Evolutionary conservation across 1,139 yeast genomes (phyloP).

Genomic region (Pichia sp.): DNA sequence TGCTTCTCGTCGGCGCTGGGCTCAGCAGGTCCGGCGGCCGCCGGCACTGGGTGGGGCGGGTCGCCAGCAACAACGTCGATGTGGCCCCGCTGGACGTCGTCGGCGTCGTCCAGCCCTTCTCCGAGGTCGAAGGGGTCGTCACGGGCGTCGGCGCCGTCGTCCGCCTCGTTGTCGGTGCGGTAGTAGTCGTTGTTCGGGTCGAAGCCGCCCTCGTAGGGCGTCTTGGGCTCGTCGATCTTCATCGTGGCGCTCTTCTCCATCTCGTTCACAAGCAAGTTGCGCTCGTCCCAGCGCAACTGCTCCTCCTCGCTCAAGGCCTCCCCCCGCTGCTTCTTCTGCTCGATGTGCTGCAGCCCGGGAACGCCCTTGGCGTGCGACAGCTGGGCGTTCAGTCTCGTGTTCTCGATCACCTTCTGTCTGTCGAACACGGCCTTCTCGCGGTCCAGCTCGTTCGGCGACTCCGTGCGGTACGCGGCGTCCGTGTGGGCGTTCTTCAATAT

Average conservation of each 20-base stretch:
- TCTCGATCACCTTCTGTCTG: slow-evolving; percentile 43
- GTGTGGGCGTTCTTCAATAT: slow-evolving; percentile 37
- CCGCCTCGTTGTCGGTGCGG: slow-evolving; percentile 65
- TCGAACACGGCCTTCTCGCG: slow-evolving; percentile 29
- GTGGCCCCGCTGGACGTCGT: slow-evolving; percentile 14
- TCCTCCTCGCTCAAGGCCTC: slow-evolving; percentile 26
- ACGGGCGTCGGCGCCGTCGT: slow-evolving; percentile 36
- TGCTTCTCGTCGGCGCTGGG: slow-evolving; percentile 61
- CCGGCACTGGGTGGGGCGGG: slow-evolving; percentile 10
- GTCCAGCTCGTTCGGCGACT: slow-evolving; percentile 17
- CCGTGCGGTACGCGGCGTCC: slow-evolving; percentile 27
- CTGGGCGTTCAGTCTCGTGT: slow-evolving; percentile 42
- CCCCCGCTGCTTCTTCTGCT: slow-evolving; percentile 6
- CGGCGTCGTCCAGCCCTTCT: slow-evolving; percentile 44
- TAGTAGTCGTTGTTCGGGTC: slow-evolving; percentile 83
- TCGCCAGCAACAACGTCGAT: slow-evolving; percentile 12
- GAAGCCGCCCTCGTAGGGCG: slow-evolving; percentile 93
- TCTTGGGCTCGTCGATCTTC: slow-evolving; percentile 94
- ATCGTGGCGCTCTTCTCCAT: slow-evolving; percentile 68
- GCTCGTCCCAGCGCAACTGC: slow-evolving; percentile 69
- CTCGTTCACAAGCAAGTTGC: slow-evolving; percentile 61
- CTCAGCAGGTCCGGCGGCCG: slow-evolving; percentile 32
- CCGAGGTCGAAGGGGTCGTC: slow-evolving; percentile 26
- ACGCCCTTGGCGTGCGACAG: slow-evolving; percentile 11
- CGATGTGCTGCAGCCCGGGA: slow-evolving; percentile 22